Evolutionary conservation across 345 rosid genomes (phyloP).

Genomic region (Linum trigynum): DNA sequence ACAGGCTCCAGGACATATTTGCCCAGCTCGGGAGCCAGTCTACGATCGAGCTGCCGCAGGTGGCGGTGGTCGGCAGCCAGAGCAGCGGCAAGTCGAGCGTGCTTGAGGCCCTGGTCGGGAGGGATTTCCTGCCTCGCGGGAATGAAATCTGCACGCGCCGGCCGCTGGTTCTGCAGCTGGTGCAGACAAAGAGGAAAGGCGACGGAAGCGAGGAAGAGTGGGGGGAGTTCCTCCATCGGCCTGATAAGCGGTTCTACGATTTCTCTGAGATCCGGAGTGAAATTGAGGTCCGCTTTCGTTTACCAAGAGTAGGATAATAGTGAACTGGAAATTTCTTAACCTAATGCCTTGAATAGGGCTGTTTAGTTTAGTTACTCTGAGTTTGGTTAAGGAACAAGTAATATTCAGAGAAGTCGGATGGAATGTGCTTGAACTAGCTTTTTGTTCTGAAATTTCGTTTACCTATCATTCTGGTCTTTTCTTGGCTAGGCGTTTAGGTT

Average conservation of each 20-base stretch:
- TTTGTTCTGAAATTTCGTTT: no score
- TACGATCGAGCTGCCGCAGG: slow-evolving; percentile 92
- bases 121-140: slow-evolving; percentile 94
- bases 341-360: no score
- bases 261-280: slow-evolving; percentile 92
- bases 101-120: slow-evolving; percentile 91
- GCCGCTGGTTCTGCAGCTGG: slow-evolving; percentile 87
- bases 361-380: no score
- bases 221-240: slow-evolving; percentile 92
- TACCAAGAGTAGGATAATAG: background rate
- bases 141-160: slow-evolving; percentile 90
- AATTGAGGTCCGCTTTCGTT: slow-evolving; percentile 47
- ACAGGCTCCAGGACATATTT: slow-evolving; percentile 91
- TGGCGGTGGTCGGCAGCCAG: slow-evolving; percentile 96
- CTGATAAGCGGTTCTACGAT: slow-evolving; percentile 65
- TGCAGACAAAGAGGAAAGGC: slow-evolving; percentile 60
- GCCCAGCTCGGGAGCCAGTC: slow-evolving; percentile 91
- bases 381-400: no score
- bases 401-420: background rate
- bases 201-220: slow-evolving; percentile 72
- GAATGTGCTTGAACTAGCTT: background rate
- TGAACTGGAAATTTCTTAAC: no score
- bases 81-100: slow-evolving; percentile 99
- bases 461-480: no score
- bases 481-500: no score